A percentile compares a stretch with the other conserved stretches of the same genome.
phyloP scores from a whole-genome alignment of 495 filamentous ascomycete genomes.

The Aspergillus bertholletiae region DNA sequence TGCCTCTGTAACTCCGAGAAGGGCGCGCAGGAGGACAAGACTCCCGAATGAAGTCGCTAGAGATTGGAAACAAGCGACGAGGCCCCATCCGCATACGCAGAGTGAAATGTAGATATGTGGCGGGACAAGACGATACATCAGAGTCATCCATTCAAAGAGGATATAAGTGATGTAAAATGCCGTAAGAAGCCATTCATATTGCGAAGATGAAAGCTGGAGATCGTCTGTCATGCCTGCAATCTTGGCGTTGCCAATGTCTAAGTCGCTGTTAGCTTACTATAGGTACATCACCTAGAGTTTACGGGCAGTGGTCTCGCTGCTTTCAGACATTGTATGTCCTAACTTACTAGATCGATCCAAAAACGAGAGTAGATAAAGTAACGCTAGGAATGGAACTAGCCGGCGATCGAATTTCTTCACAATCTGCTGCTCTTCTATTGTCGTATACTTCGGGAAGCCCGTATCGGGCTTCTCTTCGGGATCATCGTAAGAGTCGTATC shows the following conservation, averaged over 20 bases:
- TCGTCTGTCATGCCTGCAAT: conserved; percentile 70
- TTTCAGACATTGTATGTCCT: background rate
- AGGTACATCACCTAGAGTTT: background rate
- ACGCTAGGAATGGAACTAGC: conserved; percentile 74
- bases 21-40: conserved; percentile 40
- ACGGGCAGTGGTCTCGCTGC: background rate
- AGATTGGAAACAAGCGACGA: conserved; percentile 69
- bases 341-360: conserved; percentile 71
- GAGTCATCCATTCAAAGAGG: conserved; percentile 67
- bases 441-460: conserved; percentile 51
- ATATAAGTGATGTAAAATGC: conserved; percentile 73
- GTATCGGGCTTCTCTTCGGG: conserved; percentile 16
- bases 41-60: conserved; percentile 52
- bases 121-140: conserved; percentile 55
- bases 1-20: conserved; percentile 59
- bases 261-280: background rate
- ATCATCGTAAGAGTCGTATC: conserved; percentile 32
- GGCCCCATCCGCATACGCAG: conserved; percentile 48
- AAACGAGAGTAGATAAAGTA: conserved; percentile 80
- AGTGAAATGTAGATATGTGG: conserved; percentile 56
- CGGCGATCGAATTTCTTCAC: conserved; percentile 69
- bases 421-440: conserved; percentile 69
- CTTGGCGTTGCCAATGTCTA: conserved; percentile 77
- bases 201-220: conserved; percentile 50
- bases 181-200: conserved; percentile 67